A percentile compares a stretch with the other conserved stretches of the same genome.
Conservation (phyloP, 164 flowering plant genomes). For the Aristolochia contorta region DNA sequence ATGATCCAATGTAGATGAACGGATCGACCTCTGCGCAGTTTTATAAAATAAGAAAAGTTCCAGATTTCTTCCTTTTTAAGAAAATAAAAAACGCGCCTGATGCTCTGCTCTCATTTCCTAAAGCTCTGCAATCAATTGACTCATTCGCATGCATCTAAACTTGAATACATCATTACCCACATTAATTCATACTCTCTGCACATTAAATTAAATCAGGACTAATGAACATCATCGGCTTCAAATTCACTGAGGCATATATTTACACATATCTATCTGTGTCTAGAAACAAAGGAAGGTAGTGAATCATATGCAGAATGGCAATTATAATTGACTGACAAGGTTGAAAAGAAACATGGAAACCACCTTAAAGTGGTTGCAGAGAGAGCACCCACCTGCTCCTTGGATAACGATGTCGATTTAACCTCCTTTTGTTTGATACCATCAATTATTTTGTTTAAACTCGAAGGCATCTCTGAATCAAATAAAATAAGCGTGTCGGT, state of each 20-base stretch:
- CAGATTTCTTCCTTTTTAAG: too few relatives aligned
- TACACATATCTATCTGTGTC: too few relatives aligned
- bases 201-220: too few relatives aligned
- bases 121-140: too few relatives aligned
- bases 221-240: too few relatives aligned
- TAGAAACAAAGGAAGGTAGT: neutral
- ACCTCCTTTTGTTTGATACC: neutral
- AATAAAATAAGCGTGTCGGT: neutral
- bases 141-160: too few relatives aligned
- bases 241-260: neutral
- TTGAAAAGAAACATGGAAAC: neutral
- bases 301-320: neutral
- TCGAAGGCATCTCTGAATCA: neutral
- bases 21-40: neutral
- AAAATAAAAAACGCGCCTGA: too few relatives aligned
- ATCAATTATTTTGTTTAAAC: neutral
- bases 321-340: neutral
- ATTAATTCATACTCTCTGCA: too few relatives aligned
- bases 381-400: slow-evolving; percentile 1
- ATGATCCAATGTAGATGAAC: neutral
- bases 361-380: slow-evolving; percentile 1
- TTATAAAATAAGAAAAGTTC: neutral
- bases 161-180: too few relatives aligned
- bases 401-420: neutral
- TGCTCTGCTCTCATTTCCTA: too few relatives aligned